Percentiles rank a stretch among this genome's conserved stretches.
phyloP scores from a whole-genome alignment of 2,329 filamentous ascomycete species.

The Sclerotinia subarctica region DNA sequence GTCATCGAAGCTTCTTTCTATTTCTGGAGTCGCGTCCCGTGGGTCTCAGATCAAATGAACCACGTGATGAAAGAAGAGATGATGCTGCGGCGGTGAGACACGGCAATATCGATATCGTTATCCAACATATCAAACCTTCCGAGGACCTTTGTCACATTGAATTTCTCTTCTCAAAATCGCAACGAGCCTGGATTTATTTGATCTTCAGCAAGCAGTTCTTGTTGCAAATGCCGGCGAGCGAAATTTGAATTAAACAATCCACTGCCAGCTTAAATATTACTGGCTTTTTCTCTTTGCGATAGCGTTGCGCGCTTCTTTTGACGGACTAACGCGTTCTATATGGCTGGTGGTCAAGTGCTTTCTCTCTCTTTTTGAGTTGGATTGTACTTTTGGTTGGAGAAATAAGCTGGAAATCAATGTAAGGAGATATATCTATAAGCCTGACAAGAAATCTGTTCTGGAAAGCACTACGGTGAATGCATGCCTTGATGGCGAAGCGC shows the following conservation, averaged over 20 bases:
- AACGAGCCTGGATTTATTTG: too few relatives aligned
- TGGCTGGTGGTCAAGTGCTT: background rate
- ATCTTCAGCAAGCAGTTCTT: too few relatives aligned
- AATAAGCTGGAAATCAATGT: background rate
- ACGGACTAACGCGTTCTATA: background rate
- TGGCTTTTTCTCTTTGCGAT: background rate
- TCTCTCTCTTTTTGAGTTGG: background rate
- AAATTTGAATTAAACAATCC: background rate
- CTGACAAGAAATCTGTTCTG: background rate
- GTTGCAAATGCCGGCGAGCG: too few relatives aligned
- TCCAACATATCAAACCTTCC: background rate
- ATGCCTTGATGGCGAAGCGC: background rate
- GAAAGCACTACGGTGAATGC: background rate
- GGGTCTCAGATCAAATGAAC: background rate
- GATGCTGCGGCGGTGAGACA: background rate
- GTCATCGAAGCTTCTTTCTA: conserved; percentile 17
- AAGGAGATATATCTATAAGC: background rate
- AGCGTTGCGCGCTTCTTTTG: background rate
- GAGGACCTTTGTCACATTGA: background rate
- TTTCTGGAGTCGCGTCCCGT: conserved; percentile 4
- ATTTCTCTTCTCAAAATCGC: background rate
- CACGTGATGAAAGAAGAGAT: background rate
- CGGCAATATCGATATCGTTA: background rate
- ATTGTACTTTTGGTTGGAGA: background rate
- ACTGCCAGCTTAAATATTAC: background rate